Evolutionary conservation across 805 yeast genomes (phyloP), one percentile per base, ranked within the genome.

Genomic region (Candida parachauliodes): DNA sequence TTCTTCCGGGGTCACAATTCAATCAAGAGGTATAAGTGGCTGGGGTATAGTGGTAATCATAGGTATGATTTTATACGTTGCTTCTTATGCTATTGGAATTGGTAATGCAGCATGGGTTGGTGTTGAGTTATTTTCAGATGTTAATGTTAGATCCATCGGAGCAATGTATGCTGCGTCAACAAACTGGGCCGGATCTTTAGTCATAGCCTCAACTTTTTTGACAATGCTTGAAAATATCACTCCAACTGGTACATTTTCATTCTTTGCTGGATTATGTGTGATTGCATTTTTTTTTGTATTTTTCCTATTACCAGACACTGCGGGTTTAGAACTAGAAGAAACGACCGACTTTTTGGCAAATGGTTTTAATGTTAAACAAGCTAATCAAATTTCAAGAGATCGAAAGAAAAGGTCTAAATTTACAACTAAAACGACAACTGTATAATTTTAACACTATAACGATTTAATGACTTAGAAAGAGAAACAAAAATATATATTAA

Each of bases 31-130:
- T 5, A 79, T 82, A 37, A 65, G 79, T 19, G 80, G 88, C 2
- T 89, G 97, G 96, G 95, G 96, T 15, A 77, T 85, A 44, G 80
- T 89, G 11, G 79, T 91, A 38, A 83, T 93, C 45, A 72, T 88
- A 26, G 81, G 88, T 37, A 88, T 89, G 86, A 87, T 91, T 46
- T 59, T 79, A 28, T 93, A 71, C 55, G 96, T 89, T 32, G 96
- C 95, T 2, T 79, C 83, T 37, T 91, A 89, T 58, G 96, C 97
- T 34, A 69, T 87, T 48, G 98, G 98, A 49, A 86, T 89, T 49
- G 98, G 98, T 65, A 89, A 91, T 60, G 93, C 88, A 39, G 97
- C 98, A 40, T 91, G 98, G 98, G 96, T 91, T 57, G 97, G 93
- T 57, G 83, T 91, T 40, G 98, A 91, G 63, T 68, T 91, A 54